Evolutionary conservation across 306 rosid species (phyloP), one percentile per base, ranked within the genome.

Genomic region (Luffa acutangula): DNA sequence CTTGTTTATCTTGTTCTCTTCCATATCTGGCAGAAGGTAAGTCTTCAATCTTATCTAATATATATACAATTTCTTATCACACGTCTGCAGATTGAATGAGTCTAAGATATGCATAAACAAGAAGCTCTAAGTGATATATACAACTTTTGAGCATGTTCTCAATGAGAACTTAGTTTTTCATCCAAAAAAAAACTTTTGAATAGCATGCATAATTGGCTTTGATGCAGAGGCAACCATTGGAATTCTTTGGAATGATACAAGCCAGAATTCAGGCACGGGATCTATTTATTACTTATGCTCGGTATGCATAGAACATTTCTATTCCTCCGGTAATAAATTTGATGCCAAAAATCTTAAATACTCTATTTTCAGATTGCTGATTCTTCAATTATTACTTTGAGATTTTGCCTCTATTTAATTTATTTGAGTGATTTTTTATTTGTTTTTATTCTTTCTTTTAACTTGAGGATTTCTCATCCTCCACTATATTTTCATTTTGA

Each of bases 1-100:
- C 98, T 95, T 82, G 97, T 95, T 82, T 95, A 95, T 84, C 97
- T 95, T 84, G 97, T 90, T 80, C 89, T 95, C 34, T 95, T 95
- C 80, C 97, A 95, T 87, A 91, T 92, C 80, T 92, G 93, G 97
- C 97, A 90, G 87, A 95, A 89, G 96, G 98, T 94, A 82, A 72
- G 70, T 70, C 59, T 77, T 84, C 51, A 31, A 49, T 56, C 86
- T 76, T 80, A 51, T 78, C 76, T 49, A 41, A 63, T 46, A 64
- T 34, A 36, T 64, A 10, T 48, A 69, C 41, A 18, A 3, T 45
- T 12, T 80, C 34, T 51, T 76, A 41, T 69, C 57, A 34, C 58
- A 49, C 64, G 51, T 71, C 63, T 41, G 31, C 25, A 1, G 2
- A 77, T 58, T 41, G 31, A 54, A 20, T 70, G 58, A 72, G 73